Conservation (phyloP, 2,329 filamentous ascomycete species). For the Lecanicillium sp. region DNA sequence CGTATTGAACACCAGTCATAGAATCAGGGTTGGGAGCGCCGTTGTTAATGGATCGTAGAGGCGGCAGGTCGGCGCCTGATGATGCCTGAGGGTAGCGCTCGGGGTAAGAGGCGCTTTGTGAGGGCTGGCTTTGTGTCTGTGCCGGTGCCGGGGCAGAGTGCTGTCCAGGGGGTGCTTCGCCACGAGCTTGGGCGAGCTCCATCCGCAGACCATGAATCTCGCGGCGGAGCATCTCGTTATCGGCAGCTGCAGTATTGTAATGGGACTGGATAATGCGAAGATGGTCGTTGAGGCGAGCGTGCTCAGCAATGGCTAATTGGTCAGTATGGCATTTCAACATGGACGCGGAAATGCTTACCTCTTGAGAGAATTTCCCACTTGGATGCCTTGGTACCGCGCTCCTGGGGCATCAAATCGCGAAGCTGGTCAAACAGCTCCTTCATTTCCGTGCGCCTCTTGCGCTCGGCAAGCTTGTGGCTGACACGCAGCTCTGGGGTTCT, state of each 20-base stretch:
- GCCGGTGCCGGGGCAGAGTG: slow-evolving; percentile 17
- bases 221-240: slow-evolving; percentile 41
- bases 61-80: slow-evolving; percentile 45
- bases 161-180: slow-evolving; percentile 12
- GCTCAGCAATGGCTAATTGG: slow-evolving; percentile 51
- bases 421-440: slow-evolving; percentile 80
- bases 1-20: slow-evolving; percentile 61
- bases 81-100: slow-evolving; percentile 22
- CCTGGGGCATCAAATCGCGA: slow-evolving; percentile 70
- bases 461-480: slow-evolving; percentile 78
- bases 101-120: slow-evolving; percentile 17
- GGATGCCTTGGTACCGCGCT: slow-evolving; percentile 75
- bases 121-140: slow-evolving; percentile 18
- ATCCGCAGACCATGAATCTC: slow-evolving; percentile 39
- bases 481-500: slow-evolving; percentile 74
- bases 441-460: slow-evolving; percentile 81
- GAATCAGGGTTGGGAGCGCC: slow-evolving; percentile 43
- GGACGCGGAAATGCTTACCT: slow-evolving; percentile 45
- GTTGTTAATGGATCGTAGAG: slow-evolving; percentile 44
- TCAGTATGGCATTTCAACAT: slow-evolving; percentile 2
- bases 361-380: slow-evolving; percentile 88
- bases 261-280: slow-evolving; percentile 40
- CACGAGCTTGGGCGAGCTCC: slow-evolving; percentile 40
- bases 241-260: slow-evolving; percentile 31
- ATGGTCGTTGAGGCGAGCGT: slow-evolving; percentile 45